Base-by-base conservation (phyloP, 2,329 filamentous ascomycete species). In the Drechslera avenae region DNA sequence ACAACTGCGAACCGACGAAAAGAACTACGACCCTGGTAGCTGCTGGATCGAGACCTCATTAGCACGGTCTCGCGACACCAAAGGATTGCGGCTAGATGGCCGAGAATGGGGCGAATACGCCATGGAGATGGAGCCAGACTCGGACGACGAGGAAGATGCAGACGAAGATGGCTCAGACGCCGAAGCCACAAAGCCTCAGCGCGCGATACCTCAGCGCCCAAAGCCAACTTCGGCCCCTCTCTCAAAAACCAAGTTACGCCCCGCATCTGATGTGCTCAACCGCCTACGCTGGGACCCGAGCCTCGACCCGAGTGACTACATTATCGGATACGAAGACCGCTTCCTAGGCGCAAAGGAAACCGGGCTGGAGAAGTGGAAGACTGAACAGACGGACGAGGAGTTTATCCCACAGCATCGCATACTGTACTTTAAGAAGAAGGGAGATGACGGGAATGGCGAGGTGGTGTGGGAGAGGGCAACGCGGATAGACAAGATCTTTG, bases 371-470 rank as follows among this genome's bases (percentile, higher is more conserved):
- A 73, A 69, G n/a, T 83, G 81, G 81, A 79, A 81, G 59, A 76
- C 72, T 14, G 80, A 82, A 39, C 75, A 76, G 26, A 83, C 81
- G 8, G 74, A 83, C 21, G 80, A 83, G 51, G 81, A 83, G 39
- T 83, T 83, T 48, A 82, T 83, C 48, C 81, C 81, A 3, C 76
- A 79, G 56, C 80, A 83, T 67, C 75, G 81, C 2, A 78, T 84
- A 14, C 52, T 79, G 46, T 79, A 81, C 52, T 78, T 83, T 56
- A 78, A 75, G 55, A 73, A 73, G 52, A 74, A 68, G 14, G 66
- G 69, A 31, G 55, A 54, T 13, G 55, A 50, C 31, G 59, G 50
- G 30, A 55, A 36, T 21, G 65, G 57, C 1, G 73, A 75, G 18
- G 64, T 75, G 8, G 73, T 83, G 2, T 84, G 81, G 81, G 79